Evolutionary conservation across 192 early-diverging fungal species (phyloP), one percentile per base, ranked within the genome.

Genomic region (Coemansia sp.): DNA sequence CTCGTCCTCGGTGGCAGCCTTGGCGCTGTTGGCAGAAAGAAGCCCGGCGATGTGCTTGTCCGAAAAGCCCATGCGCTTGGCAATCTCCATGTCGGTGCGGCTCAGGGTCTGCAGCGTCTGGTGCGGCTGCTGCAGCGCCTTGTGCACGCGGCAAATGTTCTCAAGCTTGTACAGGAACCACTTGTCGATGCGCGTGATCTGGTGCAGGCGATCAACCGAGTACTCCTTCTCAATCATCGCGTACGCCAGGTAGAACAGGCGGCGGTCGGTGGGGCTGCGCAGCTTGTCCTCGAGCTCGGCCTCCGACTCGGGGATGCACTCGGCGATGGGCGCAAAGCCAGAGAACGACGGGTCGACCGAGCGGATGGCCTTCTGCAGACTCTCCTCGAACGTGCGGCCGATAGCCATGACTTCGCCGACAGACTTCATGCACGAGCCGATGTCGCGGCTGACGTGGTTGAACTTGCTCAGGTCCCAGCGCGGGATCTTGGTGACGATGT

Each of bases 401-500:
- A 99, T 91, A 11, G 93, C 90, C 96, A 97, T 99, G 42, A 99
- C 96, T 78, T 99, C 96, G 52, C 96, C 95, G 25, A 99, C 96
- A 52, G 87, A 89, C 83, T 99, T 99, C 96, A 99, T 99, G 5
- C 89, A 86, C 22, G 89, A 90, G 16, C 93, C 93, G 55, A 95
- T 86, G 51, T 92, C 87, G 69, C 90, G 88, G 93, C 88, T 89
- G 56, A 99, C 96, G 63, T 90, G 89, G 71, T 90, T 87, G 77
- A 99, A 99, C 89, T 99, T 99, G 61, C 89, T 92, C 71, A 99
- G 82, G 80, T 99, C 97, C 93, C 92, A 93, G 67, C 90, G 87
- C 61, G 90, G 91, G 64, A 93, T 91, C 83, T 93, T 93, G 68
- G 87, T 87, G 57, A 93, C 90, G 25, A 89, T 71, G 68, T 99